phyloP scores from a whole-genome alignment of 176 grass and related monocot genomes.

The Otatea glauca region DNA sequence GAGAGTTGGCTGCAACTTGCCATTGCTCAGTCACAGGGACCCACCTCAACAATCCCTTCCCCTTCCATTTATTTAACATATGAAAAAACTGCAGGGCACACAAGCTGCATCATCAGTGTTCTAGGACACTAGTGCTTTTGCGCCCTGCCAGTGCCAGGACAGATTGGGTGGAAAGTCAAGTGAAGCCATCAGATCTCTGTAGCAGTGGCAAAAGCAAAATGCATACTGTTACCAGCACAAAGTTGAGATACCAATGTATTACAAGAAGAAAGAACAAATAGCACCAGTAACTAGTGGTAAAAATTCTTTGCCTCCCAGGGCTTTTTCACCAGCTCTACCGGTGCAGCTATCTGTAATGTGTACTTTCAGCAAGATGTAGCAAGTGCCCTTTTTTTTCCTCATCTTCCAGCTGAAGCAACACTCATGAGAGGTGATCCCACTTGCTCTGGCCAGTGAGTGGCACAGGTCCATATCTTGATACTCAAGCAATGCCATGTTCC shows the following conservation, averaged over 20 bases:
- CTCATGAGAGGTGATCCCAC: conserved; percentile 41
- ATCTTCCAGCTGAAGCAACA: conserved; percentile 36
- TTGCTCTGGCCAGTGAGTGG: conserved; percentile 15
- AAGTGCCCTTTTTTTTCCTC: neutral
- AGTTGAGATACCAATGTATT: neutral
- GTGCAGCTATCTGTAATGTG: neutral
- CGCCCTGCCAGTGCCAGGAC: conserved; percentile 25
- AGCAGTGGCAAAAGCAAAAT: conserved; percentile 2
- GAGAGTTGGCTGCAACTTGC: neutral
- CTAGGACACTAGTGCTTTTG: conserved; percentile 31
- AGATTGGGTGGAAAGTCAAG: conserved; percentile 38
- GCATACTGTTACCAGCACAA: neutral
- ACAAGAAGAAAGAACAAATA: neutral
- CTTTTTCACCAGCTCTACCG: conserved; percentile 3
- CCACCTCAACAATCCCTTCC: neutral
- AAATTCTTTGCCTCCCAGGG: neutral
- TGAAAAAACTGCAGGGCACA: neutral
- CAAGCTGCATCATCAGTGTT: conserved; percentile 9
- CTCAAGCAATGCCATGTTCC: conserved; percentile 53
- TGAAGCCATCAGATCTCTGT: conserved; percentile 6
- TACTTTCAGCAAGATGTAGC: conserved; percentile 32
- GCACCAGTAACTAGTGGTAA: neutral
- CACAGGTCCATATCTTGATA: conserved; percentile 49
- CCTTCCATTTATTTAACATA: neutral
- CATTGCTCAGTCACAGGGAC: conserved; percentile 5